Conservation (phyloP, 129 eudicot species). For the Helichrysum umbraculigerum region DNA sequence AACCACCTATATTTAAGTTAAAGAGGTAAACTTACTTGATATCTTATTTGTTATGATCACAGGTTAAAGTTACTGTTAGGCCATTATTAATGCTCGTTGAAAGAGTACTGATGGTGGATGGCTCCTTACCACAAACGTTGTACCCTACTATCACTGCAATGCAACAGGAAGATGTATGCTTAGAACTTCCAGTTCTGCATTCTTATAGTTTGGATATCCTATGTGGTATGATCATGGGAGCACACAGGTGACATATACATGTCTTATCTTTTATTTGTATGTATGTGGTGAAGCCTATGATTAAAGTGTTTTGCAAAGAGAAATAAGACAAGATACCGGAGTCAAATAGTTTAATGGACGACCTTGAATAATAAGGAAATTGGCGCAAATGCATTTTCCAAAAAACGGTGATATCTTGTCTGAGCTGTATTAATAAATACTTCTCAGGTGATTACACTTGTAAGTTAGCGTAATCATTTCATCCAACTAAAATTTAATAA, state of each 20-base stretch:
- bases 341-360: neutral
- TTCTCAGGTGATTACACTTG: neutral
- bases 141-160: conserved; percentile 58
- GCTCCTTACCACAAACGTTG: conserved; percentile 54
- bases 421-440: neutral
- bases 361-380: neutral
- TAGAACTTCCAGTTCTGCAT: conserved; percentile 74
- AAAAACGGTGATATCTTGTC: neutral
- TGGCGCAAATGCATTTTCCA: neutral
- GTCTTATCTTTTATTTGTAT: neutral
- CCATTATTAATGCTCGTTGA: conserved; percentile 58
- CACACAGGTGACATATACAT: conserved; percentile 54
- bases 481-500: neutral
- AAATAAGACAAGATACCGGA: neutral
- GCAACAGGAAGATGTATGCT: conserved; percentile 75
- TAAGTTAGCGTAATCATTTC: neutral
- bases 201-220: conserved; percentile 61
- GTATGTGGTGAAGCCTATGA: neutral
- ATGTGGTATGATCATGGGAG: conserved; percentile 52
- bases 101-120: conserved; percentile 83
- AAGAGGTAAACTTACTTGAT: neutral
- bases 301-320: neutral
- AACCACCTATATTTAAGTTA: neutral
- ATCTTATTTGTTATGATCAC: conserved; percentile 20
- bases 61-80: conserved; percentile 64